phyloP scores from a whole-genome alignment of 2,329 filamentous ascomycete genomes.

The Beauveria brongniartii region DNA sequence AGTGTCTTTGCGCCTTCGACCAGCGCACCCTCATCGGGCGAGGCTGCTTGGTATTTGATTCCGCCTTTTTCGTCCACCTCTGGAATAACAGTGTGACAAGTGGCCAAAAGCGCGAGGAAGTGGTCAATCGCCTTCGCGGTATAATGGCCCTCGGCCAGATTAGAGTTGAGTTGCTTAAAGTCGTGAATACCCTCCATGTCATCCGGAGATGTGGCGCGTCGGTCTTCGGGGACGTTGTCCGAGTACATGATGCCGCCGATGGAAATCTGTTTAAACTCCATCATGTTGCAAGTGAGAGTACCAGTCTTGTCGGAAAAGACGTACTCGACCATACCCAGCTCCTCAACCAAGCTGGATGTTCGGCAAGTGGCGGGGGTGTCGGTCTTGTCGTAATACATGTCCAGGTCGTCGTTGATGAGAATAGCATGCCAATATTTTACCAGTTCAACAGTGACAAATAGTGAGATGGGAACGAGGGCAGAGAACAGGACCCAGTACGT shows the following conservation, averaged over 20 bases:
- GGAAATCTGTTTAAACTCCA: constrained; percentile 95
- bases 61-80: constrained; percentile 71
- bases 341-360: constrained; percentile 93
- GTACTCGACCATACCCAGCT: constrained; percentile 95
- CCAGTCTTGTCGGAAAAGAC: constrained; percentile 98
- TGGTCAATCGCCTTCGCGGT: constrained; percentile 56
- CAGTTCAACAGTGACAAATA: constrained; percentile 95
- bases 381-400: constrained; percentile 94
- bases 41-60: constrained; percentile 97
- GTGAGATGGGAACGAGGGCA: constrained; percentile 89
- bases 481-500: constrained; percentile 99
- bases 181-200: constrained; percentile 76
- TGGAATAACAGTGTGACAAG: constrained; percentile 95
- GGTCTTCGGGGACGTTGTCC: constrained; percentile 85
- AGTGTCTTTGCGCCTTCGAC: constrained; percentile 82
- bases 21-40: constrained; percentile 92
- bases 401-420: constrained; percentile 92
- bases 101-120: constrained; percentile 78
- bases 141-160: constrained; percentile 49
- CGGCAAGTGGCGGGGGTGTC: constrained; percentile 94
- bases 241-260: constrained; percentile 93
- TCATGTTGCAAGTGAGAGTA: constrained; percentile 94
- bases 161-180: constrained; percentile 66
- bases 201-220: constrained; percentile 70
- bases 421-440: constrained; percentile 99